phyloP scores from a whole-genome alignment of 1,284 basidiomycete genomes.

The Ceratobasidium sp. region DNA sequence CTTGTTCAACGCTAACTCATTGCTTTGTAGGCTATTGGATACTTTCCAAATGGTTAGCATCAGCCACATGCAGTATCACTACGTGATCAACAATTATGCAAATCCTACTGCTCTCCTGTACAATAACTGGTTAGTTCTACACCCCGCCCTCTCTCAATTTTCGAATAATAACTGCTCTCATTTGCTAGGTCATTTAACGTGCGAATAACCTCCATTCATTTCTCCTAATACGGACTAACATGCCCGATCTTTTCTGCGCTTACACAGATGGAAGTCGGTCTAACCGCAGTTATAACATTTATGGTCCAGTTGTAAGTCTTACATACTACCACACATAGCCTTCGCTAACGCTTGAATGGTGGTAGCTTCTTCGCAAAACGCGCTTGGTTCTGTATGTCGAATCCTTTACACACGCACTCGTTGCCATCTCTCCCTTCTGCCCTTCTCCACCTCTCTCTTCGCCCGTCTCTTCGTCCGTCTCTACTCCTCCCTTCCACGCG shows the following conservation, averaged over 20 bases:
- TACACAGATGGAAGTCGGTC: conserved; percentile 17
- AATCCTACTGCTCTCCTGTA: conserved; percentile 48
- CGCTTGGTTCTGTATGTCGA: conserved; percentile 51
- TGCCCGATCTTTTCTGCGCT: neutral
- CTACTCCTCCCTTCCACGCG: neutral
- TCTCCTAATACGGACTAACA: neutral
- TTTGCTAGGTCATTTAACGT: conserved; percentile 51
- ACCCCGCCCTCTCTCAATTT: neutral
- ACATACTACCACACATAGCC: conserved; percentile 7
- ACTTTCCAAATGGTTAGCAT: conserved; percentile 20
- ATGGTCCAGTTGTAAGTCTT: conserved; percentile 50
- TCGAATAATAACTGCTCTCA: neutral
- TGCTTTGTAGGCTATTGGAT: neutral
- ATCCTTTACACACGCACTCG: neutral
- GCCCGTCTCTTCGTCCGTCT: too few species aligned
- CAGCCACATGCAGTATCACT: conserved; percentile 42
- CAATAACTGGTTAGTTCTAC: conserved; percentile 49
- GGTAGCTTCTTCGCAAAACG: conserved; percentile 53
- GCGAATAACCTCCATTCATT: conserved; percentile 20
- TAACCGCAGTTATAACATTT: conserved; percentile 49
- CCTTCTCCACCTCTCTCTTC: neutral
- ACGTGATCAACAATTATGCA: conserved; percentile 51
- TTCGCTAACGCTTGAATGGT: conserved; percentile 19
- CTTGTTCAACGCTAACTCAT: neutral
- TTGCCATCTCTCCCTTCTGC: neutral